Percentiles rank a stretch among this genome's conserved stretches.
Evolutionary conservation across 176 grass and related monocot genomes (phyloP).

Genomic region (Dactylis glomerata): DNA sequence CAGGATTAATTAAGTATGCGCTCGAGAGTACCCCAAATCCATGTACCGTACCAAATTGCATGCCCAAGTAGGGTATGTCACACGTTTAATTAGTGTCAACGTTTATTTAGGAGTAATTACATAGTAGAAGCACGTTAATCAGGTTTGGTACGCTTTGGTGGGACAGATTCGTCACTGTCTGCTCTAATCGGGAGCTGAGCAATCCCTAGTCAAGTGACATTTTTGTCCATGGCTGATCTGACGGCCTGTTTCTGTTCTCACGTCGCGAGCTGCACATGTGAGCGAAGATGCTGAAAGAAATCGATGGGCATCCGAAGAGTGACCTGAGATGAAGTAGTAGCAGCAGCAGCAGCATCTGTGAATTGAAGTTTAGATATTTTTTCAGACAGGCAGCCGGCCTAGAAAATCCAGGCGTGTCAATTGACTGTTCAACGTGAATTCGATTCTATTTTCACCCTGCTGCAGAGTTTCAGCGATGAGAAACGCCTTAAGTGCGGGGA

Average conservation of each 20-base stretch:
- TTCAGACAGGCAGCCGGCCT: no score
- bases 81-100: background rate
- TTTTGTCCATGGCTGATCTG: slow-evolving; percentile 14
- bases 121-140: background rate
- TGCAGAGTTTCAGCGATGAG: background rate
- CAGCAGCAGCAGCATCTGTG: no score
- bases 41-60: background rate
- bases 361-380: no score
- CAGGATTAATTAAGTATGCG: background rate
- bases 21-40: slow-evolving; percentile 28
- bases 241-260: background rate
- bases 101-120: background rate
- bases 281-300: slow-evolving; percentile 30
- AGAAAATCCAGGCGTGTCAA: no score
- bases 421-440: no score
- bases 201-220: slow-evolving; percentile 21
- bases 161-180: background rate
- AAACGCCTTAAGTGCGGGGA: background rate
- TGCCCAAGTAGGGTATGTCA: background rate
- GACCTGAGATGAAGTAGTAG: no score
- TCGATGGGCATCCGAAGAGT: background rate
- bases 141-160: background rate
- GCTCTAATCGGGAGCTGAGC: background rate
- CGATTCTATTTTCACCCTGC: background rate
- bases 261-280: background rate